These are phyloP conservation scores for Leishmania arabica DNA, from an alignment of 208 protist genomes.

Conservation along the genomic window DNA sequence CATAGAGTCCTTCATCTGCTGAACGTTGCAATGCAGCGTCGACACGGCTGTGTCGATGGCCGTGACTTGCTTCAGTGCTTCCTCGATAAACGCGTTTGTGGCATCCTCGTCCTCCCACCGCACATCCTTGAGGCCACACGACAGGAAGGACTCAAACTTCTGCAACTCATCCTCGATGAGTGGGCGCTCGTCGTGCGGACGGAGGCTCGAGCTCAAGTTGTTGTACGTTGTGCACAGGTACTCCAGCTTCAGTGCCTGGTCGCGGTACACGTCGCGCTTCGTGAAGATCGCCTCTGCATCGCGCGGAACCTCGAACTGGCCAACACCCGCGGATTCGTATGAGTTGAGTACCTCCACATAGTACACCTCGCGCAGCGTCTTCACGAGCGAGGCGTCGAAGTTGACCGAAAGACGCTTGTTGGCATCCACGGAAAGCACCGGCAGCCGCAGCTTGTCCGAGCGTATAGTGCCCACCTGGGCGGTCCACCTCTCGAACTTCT, in stretches of 20 bases:
- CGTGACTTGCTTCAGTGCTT: constrained; percentile 80
- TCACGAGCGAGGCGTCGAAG: constrained; percentile 96
- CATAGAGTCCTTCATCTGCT: constrained; percentile 81
- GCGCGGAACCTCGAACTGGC: constrained; percentile 79
- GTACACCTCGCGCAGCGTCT: constrained; percentile 96
- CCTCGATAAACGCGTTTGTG: constrained; percentile 92
- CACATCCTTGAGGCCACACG: constrained; percentile 71
- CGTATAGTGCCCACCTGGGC: constrained; percentile 86
- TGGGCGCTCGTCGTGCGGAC: constrained; percentile 91
- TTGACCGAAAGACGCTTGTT: constrained; percentile 89
- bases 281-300: constrained; percentile 90
- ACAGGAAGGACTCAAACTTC: constrained; percentile 84
- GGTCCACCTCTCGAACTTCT: constrained; percentile 92
- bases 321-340: constrained; percentile 54
- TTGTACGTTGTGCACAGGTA: constrained; percentile 95
- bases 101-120: constrained; percentile 91
- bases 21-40: constrained; percentile 90
- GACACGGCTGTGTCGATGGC: constrained; percentile 86
- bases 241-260: constrained; percentile 93
- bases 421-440: constrained; percentile 79
- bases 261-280: constrained; percentile 91
- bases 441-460: constrained; percentile 94
- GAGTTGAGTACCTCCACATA: constrained; percentile 95
- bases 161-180: constrained; percentile 91
- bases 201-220: constrained; percentile 87